Percentiles rank a stretch among this genome's conserved stretches.
Evolutionary conservation across 768 basidiomycete genomes (phyloP).

Genomic region (Suillus luteus): DNA sequence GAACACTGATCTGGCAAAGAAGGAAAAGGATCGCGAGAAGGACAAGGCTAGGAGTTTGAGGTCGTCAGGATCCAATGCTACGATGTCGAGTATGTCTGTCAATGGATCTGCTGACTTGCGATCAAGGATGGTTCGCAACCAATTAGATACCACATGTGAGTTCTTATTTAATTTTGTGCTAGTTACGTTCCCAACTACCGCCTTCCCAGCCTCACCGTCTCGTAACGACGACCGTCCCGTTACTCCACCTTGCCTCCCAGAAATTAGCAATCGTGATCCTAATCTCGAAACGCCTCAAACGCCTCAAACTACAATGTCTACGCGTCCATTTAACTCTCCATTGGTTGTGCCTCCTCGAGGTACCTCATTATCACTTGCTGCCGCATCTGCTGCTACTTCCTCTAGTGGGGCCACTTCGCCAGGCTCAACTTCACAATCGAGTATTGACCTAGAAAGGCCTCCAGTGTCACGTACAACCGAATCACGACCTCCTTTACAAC

Average conservation of each 20-base stretch:
- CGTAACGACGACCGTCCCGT: constrained; percentile 25
- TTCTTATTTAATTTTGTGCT: neutral
- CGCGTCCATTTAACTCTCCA: constrained; percentile 13
- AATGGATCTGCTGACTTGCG: constrained; percentile 30
- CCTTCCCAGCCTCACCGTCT: constrained; percentile 12
- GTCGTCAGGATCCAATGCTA: constrained; percentile 26
- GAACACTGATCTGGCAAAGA: constrained; percentile 42
- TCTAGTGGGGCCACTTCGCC: constrained; percentile 7
- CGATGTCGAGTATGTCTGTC: constrained; percentile 22
- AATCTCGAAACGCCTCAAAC: constrained; percentile 11
- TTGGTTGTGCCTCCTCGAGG: constrained; percentile 25
- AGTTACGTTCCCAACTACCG: neutral
- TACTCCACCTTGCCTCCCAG: constrained; percentile 23
- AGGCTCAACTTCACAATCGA: constrained; percentile 33
- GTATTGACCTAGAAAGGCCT: constrained; percentile 5
- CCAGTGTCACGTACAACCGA: neutral
- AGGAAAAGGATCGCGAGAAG: constrained; percentile 27
- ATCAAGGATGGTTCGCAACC: constrained; percentile 22
- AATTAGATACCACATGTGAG: constrained; percentile 39
- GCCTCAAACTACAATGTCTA: constrained; percentile 7
- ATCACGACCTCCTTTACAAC: constrained; percentile 11
- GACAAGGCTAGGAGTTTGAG: constrained; percentile 16
- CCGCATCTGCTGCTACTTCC: constrained; percentile 11
- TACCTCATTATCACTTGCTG: constrained; percentile 21
- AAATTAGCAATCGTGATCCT: constrained; percentile 14